Evolutionary conservation across 805 yeast species (phyloP), one percentile per base, ranked within the genome.

Genomic region (Candida coleopterorum): DNA sequence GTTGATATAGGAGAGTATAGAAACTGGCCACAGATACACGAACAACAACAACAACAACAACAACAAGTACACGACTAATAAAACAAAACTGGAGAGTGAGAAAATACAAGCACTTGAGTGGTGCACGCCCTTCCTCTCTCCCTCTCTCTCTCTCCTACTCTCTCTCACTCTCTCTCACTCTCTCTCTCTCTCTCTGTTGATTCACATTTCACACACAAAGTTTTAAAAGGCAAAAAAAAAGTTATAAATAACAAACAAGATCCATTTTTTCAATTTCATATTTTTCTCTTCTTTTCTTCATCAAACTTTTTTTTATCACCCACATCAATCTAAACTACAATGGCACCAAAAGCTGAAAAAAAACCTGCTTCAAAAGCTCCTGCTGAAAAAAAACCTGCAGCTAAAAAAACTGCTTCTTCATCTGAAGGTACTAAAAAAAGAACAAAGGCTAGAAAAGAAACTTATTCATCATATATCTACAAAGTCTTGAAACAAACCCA

Each of bases 401-500:
- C 96, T 63, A 88, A 86, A 77, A 85, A 94, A 62, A 77, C 95
- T 48, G 70, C 94, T 50, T 73, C 86, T 50, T 73, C 86, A 48
- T 61, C 84, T 52, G 75, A 79, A 41, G 89, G 79, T 58, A 68
- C 81, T 64, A 88, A 87, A 80, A 89, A 85, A 84, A 87, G 95
- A 77, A 63, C 86, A 53, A 89, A 88, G 83, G 72, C 89, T 57
- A 87, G 97, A 81, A 88, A 87, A 84, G 97, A 90, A 75, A 87
- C 97, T 49, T 90, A 88, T 78, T 87, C 96, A 49, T 88, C 97
- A 47, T 90, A 90, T 75, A 90, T 90, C 67, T 90, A 89, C 93
- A 90, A 90, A 74, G 97, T 89, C 52, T 83, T 90, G 67, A 89
- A 89, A 74, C 97, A 90, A 79, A 89, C 97, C 47, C 97, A 90